A percentile compares a stretch with the other conserved stretches of the same genome.
These are phyloP conservation scores for Boeremia exigua DNA, from an alignment of 2,329 filamentous ascomycete species.

Conservation along the genomic window DNA sequence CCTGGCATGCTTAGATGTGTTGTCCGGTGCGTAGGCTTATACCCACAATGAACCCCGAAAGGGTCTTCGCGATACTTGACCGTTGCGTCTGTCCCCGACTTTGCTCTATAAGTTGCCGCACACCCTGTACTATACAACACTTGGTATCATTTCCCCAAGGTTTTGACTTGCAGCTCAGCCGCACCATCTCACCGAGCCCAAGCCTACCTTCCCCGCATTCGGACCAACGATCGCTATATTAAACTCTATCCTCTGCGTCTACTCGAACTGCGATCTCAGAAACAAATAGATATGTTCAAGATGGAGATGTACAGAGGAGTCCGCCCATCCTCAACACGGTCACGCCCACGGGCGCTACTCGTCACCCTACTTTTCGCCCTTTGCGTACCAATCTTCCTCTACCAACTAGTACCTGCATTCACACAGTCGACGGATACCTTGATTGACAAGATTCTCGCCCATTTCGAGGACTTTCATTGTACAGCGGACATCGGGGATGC, in stretches of 20 bases:
- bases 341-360: slow-evolving; percentile 10
- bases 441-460: slow-evolving; percentile 1
- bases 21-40: slow-evolving; percentile 10
- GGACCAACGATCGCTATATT: not conserved
- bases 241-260: not conserved
- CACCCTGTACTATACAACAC: not conserved
- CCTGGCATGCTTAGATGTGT: slow-evolving; percentile 16
- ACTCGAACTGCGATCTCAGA: not conserved
- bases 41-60: slow-evolving; percentile 5
- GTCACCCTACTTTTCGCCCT: slow-evolving; percentile 22
- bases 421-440: slow-evolving; percentile 14
- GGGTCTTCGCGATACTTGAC: slow-evolving; percentile 1
- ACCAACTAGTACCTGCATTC: slow-evolving; percentile 25
- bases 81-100: not conserved
- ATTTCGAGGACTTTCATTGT: slow-evolving; percentile 22
- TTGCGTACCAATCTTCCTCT: slow-evolving; percentile 27
- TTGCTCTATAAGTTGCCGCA: not conserved
- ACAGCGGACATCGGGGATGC: slow-evolving; percentile 31
- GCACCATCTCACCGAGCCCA: slow-evolving; percentile 9
- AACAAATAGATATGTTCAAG: not conserved
- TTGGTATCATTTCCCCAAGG: not conserved
- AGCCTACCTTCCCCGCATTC: not conserved
- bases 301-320: not conserved
- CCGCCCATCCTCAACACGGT: not conserved
- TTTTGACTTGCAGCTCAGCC: slow-evolving; percentile 9